Evolutionary conservation across 1,139 yeast genomes (phyloP), one percentile per base, ranked within the genome.

Genomic region (Zygosaccharomyces sapae): DNA sequence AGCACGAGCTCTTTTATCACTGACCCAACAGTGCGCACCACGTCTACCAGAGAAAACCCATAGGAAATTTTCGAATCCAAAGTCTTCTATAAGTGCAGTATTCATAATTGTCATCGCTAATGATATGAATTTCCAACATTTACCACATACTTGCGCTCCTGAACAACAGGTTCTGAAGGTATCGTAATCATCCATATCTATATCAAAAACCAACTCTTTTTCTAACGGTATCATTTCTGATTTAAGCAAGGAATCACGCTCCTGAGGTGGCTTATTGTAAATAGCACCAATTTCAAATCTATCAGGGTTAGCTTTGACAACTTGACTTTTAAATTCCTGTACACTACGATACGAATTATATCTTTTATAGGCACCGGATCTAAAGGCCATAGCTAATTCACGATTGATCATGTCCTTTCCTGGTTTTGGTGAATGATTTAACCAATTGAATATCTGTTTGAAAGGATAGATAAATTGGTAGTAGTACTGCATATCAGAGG

Each of bases 41-140:
- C 99, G 86, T 73, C 99, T 83, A 41, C 99, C 99, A 0, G 97
- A 88, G 64, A 88, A 92, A 2, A 92, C 96, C 98, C 98, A 92
- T 41, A 92, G 72, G 62, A 89, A 72, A 65, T 88, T 83, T 48
- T 81, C 71, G 67, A 88, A 90, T 0, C 97, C 97, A 69, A 94
- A 92, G 67, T 92, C 98, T 43, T 88, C 87, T 47, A 79, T 71
- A 48, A 92, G 71, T 0, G 95, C 84, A 1, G 68, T 62, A 49
- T 86, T 89, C 50, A 94, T 71, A 39, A 90, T 80, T 57, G 81
- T 77, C 48, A 90, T 79, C 1, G 97, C 96, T 22, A 89, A 80
- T 12, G 86, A 81, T 54, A 92, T 87, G 62, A 89, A 92, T 53
- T 80, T 83, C 99, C 99, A 92, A 71, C 99, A 92, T 65, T 85